These are phyloP conservation scores for Penicillium longicatenatum DNA, from an alignment of 495 filamentous ascomycete species.

Conservation along the genomic window DNA sequence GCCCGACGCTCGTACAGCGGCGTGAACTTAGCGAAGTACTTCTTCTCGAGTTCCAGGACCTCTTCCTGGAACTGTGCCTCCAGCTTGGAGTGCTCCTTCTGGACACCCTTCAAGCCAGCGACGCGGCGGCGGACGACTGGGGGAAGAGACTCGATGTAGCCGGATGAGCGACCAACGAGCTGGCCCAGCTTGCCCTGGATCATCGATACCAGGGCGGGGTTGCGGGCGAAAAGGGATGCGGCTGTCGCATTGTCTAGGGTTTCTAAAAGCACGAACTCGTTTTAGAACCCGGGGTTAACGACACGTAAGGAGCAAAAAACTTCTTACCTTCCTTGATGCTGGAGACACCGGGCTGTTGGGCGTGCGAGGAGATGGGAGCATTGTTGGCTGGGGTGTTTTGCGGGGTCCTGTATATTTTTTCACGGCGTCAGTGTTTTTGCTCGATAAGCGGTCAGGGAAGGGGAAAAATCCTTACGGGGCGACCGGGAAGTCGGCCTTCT, in stretches of 20 bases:
- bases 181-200: conserved; percentile 94
- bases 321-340: conserved; percentile 95
- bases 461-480: conserved; percentile 69
- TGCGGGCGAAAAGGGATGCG: conserved; percentile 88
- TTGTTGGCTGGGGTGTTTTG: conserved; percentile 94
- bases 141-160: conserved; percentile 96
- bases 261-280: conserved; percentile 56
- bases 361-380: conserved; percentile 97
- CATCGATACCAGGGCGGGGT: conserved; percentile 91
- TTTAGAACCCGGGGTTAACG: conserved; percentile 17
- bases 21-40: conserved; percentile 97
- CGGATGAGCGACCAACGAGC: conserved; percentile 92
- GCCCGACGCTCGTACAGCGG: conserved; percentile 96
- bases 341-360: conserved; percentile 88
- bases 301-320: conserved; percentile 14
- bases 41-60: conserved; percentile 96
- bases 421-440: conserved; percentile 25
- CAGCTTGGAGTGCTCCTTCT: conserved; percentile 97
- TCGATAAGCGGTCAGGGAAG: conserved; percentile 22
- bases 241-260: conserved; percentile 84
- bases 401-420: conserved; percentile 66
- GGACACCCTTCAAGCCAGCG: conserved; percentile 91
- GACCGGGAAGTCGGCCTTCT: conserved; percentile 77
- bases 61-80: conserved; percentile 98
- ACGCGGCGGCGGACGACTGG: conserved; percentile 87